phyloP scores from a whole-genome alignment of 148 eudicot genomes.

The Nepenthes mirabilis region DNA sequence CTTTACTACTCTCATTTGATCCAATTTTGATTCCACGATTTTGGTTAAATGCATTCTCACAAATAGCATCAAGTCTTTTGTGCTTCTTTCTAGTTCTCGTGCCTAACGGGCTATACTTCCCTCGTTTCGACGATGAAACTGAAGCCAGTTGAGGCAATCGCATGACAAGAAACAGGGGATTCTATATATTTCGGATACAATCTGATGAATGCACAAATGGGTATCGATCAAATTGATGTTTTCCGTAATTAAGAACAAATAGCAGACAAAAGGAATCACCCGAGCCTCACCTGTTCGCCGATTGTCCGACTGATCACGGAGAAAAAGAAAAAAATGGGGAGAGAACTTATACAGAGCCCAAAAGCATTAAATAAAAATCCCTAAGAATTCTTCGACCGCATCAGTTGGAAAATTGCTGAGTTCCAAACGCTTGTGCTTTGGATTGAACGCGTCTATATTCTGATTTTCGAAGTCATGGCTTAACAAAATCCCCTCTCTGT shows the following conservation, averaged over 20 bases:
- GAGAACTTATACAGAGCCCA: background rate
- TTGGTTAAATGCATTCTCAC: constrained; percentile 46
- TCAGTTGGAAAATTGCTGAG: background rate
- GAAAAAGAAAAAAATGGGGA: background rate
- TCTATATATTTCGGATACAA: constrained; percentile 4
- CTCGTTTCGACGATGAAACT: constrained; percentile 19
- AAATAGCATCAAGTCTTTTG: constrained; percentile 71
- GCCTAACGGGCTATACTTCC: constrained; percentile 32
- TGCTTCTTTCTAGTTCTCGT: constrained; percentile 57
- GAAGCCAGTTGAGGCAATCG: constrained; percentile 40
- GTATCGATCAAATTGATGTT: constrained; percentile 1
- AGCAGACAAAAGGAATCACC: background rate
- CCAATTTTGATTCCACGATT: constrained; percentile 24
- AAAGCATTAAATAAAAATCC: constrained; percentile 17
- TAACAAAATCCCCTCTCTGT: constrained; percentile 6
- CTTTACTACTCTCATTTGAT: constrained; percentile 19
- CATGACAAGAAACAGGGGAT: constrained; percentile 47
- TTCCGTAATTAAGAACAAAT: constrained; percentile 1
- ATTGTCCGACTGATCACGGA: constrained; percentile 9
- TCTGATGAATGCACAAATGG: constrained; percentile 5
- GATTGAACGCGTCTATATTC: background rate
- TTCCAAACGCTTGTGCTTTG: background rate
- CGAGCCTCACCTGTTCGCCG: constrained; percentile 13
- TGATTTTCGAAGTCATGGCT: constrained; percentile 1
- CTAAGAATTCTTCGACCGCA: constrained; percentile 17